phyloP scores from a whole-genome alignment of 179 eudicot genomes.

The Silene vulgaris region DNA sequence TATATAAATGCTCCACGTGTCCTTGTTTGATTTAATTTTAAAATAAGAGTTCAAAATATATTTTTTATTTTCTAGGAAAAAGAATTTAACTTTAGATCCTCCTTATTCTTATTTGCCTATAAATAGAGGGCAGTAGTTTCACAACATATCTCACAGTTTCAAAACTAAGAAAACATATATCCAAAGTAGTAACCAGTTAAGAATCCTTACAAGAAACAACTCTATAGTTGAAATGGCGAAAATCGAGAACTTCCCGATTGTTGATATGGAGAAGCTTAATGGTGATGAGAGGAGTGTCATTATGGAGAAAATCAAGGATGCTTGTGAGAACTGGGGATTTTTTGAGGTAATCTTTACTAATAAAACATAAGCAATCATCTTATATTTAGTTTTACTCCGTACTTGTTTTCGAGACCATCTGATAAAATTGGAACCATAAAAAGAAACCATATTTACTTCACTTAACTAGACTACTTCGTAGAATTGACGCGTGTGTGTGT shows the following conservation, averaged over 20 bases:
- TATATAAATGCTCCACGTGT: slow-evolving; percentile 34
- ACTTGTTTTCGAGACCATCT: background rate
- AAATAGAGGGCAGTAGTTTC: slow-evolving; percentile 14
- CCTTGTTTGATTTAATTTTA: slow-evolving; percentile 4
- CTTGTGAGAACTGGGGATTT: slow-evolving; percentile 77
- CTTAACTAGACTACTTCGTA: too few relatives aligned
- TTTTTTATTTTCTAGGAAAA: background rate
- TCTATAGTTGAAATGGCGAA: background rate
- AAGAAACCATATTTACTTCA: background rate
- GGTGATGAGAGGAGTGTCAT: slow-evolving; percentile 44
- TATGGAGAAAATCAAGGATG: slow-evolving; percentile 53
- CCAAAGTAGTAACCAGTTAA: background rate
- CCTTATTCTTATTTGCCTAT: slow-evolving; percentile 9
- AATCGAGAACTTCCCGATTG: slow-evolving; percentile 57
- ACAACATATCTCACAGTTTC: slow-evolving; percentile 12
- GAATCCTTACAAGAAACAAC: slow-evolving; percentile 14
- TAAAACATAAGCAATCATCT: background rate
- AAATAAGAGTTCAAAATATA: background rate
- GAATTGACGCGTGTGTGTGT: background rate
- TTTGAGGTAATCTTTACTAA: slow-evolving; percentile 42
- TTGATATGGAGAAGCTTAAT: slow-evolving; percentile 56
- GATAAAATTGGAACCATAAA: too few relatives aligned
- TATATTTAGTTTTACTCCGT: too few relatives aligned
- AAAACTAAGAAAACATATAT: background rate
- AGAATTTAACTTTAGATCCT: background rate